Base-by-base conservation (phyloP, 2,329 filamentous ascomycete genomes). In the Pseudocercospora eumusae region DNA sequence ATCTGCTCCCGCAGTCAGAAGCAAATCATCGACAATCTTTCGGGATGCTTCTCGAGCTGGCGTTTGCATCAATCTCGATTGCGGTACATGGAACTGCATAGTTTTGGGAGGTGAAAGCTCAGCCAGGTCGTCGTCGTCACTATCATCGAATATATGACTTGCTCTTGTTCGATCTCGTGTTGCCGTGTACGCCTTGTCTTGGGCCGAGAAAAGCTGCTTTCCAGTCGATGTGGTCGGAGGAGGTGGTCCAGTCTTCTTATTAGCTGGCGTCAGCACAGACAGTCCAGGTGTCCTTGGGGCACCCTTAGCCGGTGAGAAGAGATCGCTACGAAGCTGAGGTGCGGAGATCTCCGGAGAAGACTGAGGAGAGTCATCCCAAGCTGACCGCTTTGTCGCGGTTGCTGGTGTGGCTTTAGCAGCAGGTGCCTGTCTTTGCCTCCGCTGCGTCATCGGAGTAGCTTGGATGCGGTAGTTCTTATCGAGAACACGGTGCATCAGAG, bases 391-490 rank as follows among this genome's bases (percentile, higher is more conserved):
- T 42, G 67, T 69, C 8, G 73, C 70, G 5, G 80, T 78, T 0
- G 76, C 77, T 33, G 76, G 75, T 27, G 79, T 80, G 20, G 59
- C 64, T 59, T 62, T 62, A 25, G 58, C 42, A 53, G 70, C 55
- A 15, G 64, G 44, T n/a, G 45, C 50, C 45, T 54, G 47, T 59
- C 65, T 60, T 60, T 70, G 60, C 23, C 65, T 64, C n/a, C 66
- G 70, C 58, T 70, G 69, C 28, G 69, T 72, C 71, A 95, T 88
- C 0, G 95, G 95, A 9, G 95, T 99, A 5, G 93, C 92, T 76
- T 96, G 91, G 23, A 99, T 83, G 31, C 93, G 91, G 79, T 96
- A 99, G 61, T 90, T 97, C 78, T 96, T 97, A 80, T 98, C 93
- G 4, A 96, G 85, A n/a, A 98, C 83, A 27, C 90, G 90, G 75